Evolutionary conservation across 2,329 filamentous ascomycete species (phyloP).

Genomic region (Aspergillus amoenus): DNA sequence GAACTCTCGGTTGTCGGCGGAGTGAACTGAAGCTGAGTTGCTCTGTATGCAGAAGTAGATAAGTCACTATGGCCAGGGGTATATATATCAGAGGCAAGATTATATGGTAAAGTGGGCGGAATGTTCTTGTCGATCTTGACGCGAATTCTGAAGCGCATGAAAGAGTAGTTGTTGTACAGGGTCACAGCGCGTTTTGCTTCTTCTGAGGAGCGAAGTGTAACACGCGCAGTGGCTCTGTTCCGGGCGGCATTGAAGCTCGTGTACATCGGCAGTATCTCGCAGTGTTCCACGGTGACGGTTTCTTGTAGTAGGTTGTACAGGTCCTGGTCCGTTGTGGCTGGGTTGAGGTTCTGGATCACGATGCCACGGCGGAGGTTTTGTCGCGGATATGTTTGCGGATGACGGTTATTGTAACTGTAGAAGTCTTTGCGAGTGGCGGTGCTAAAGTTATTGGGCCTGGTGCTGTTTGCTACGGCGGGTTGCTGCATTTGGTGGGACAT

Average conservation of each 20-base stretch:
- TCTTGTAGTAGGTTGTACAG: constrained; percentile 30
- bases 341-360: constrained; percentile 30
- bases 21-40: constrained; percentile 1
- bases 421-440: constrained; percentile 4
- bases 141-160: constrained; percentile 34
- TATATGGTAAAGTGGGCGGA: constrained; percentile 7
- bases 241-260: constrained; percentile 12
- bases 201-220: constrained; percentile 33
- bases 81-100: background rate
- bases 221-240: constrained; percentile 27
- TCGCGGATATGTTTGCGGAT: constrained; percentile 11
- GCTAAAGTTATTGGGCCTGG: background rate
- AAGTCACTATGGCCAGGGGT: background rate
- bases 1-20: background rate
- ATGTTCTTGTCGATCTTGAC: constrained; percentile 32
- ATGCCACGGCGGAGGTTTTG: constrained; percentile 21
- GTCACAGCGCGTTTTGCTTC: constrained; percentile 36
- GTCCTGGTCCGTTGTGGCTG: constrained; percentile 27
- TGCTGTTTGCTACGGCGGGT: constrained; percentile 7
- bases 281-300: constrained; percentile 32
- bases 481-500: constrained; percentile 19
- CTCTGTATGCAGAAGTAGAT: background rate
- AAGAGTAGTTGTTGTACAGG: constrained; percentile 33
- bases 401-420: constrained; percentile 14
- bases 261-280: constrained; percentile 27